Evolutionary conservation across 495 filamentous ascomycete genomes (phyloP).

Genomic region (Podospora sp.): DNA sequence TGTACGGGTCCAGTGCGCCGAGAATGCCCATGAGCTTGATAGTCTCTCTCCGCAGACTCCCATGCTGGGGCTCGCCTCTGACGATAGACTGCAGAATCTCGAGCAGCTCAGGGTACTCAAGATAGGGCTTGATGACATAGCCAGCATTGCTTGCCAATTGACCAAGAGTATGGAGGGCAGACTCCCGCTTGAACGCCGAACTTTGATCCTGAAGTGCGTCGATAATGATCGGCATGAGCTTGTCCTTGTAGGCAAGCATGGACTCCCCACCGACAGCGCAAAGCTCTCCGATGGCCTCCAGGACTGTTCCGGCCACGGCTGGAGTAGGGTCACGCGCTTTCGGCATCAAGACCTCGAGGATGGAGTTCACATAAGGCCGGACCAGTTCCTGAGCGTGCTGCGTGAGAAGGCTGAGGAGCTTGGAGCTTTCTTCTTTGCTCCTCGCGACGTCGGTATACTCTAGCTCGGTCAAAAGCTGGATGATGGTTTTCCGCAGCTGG

Average conservation of each 20-base stretch:
- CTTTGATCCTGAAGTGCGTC: constrained; percentile 90
- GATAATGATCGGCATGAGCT: constrained; percentile 93
- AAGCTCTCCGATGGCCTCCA: constrained; percentile 90
- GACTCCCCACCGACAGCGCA: constrained; percentile 89
- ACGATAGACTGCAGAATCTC: constrained; percentile 92
- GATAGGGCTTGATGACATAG: constrained; percentile 96
- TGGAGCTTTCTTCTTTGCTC: constrained; percentile 94
- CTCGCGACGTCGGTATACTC: constrained; percentile 92
- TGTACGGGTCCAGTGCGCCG: constrained; percentile 95
- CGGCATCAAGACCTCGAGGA: constrained; percentile 85
- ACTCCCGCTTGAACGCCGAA: constrained; percentile 83
- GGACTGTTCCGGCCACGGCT: constrained; percentile 86
- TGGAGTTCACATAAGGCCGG: constrained; percentile 92
- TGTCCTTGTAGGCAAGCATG: constrained; percentile 83
- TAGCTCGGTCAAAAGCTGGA: constrained; percentile 93
- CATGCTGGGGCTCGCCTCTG: constrained; percentile 78
- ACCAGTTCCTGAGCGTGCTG: constrained; percentile 88
- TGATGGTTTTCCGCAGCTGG: constrained; percentile 86
- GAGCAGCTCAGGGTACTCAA: constrained; percentile 90
- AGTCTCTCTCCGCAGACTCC: constrained; percentile 83
- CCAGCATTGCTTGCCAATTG: constrained; percentile 92
- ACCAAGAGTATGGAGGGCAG: constrained; percentile 86
- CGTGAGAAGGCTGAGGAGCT: constrained; percentile 87
- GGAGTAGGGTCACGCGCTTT: constrained; percentile 82
- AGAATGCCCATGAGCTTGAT: constrained; percentile 95